A percentile compares a stretch with the other conserved stretches of the same genome.
These are phyloP conservation scores for Pestalotiopsis sp. DNA, from an alignment of 2,329 filamentous ascomycete species.

Conservation along the genomic window DNA sequence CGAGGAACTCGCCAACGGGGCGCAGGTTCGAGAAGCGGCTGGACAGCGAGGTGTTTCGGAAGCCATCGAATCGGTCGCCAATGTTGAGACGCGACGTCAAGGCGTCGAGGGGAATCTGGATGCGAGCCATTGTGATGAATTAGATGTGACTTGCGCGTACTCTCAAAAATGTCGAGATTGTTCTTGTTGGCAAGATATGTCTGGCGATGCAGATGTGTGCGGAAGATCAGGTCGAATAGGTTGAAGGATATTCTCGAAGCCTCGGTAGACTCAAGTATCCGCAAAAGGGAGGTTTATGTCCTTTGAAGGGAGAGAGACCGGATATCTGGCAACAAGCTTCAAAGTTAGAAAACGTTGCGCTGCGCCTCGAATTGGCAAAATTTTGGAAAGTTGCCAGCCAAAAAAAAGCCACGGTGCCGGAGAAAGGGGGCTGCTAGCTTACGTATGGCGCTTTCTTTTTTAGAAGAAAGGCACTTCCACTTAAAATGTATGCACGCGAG, in stretches of 20 bases:
- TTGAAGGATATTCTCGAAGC: not conserved
- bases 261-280: not conserved
- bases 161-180: not conserved
- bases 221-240: not conserved
- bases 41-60: slow-evolving; percentile 77
- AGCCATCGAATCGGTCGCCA: slow-evolving; percentile 78
- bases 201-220: not conserved
- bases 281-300: not conserved
- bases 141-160: not conserved
- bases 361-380: not conserved
- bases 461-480: not conserved
- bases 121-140: slow-evolving; percentile 69
- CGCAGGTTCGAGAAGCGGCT: slow-evolving; percentile 90
- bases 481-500: not conserved
- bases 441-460: slow-evolving; percentile 6
- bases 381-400: slow-evolving; percentile 1
- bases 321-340: not conserved
- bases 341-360: slow-evolving; percentile 1
- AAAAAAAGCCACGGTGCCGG: slow-evolving; percentile 3
- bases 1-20: slow-evolving; percentile 90
- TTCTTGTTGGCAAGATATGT: not conserved
- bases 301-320: not conserved
- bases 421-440: slow-evolving; percentile 13
- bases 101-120: slow-evolving; percentile 90
- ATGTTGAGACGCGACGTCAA: slow-evolving; percentile 91